These are phyloP conservation scores for Candida piceae DNA, from an alignment of 805 yeast species.

Conservation along the genomic window DNA sequence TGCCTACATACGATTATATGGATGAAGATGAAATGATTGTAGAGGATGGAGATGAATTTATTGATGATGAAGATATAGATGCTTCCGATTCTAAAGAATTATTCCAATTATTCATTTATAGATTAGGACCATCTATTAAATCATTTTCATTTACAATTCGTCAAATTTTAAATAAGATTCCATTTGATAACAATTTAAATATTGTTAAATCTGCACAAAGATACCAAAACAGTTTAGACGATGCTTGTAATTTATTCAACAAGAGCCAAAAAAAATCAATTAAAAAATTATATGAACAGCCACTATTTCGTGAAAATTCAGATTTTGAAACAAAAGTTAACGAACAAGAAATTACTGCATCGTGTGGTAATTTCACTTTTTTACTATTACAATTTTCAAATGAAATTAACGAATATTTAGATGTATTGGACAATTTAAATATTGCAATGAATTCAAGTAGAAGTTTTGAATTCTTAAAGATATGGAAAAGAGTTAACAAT, in stretches of 20 bases:
- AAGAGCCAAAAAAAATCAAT: constrained; percentile 54
- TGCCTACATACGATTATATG: neutral
- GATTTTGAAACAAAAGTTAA: constrained; percentile 44
- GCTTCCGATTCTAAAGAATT: constrained; percentile 37
- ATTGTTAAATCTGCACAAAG: constrained; percentile 37
- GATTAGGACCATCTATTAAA: constrained; percentile 69
- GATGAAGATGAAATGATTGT: constrained; percentile 8
- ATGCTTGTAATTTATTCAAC: constrained; percentile 53
- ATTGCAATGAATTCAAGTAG: constrained; percentile 10
- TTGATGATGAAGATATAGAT: constrained; percentile 21
- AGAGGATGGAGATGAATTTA: constrained; percentile 31
- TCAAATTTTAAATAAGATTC: constrained; percentile 54
- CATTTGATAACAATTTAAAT: constrained; percentile 40
- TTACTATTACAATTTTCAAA: constrained; percentile 57
- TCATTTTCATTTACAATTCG: constrained; percentile 60
- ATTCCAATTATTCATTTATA: constrained; percentile 60
- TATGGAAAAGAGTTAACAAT: constrained; percentile 36
- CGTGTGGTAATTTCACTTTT: constrained; percentile 75
- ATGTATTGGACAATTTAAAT: constrained; percentile 32
- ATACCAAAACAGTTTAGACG: constrained; percentile 40
- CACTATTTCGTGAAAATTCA: constrained; percentile 38
- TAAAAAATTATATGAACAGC: constrained; percentile 51
- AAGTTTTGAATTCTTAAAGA: constrained; percentile 48
- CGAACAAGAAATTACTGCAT: constrained; percentile 78
- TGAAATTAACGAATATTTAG: constrained; percentile 48